Percentiles rank a stretch among this genome's conserved stretches.
phyloP scores from a whole-genome alignment of 257 asterid genomes.

The Fraxinus pennsylvanica region DNA sequence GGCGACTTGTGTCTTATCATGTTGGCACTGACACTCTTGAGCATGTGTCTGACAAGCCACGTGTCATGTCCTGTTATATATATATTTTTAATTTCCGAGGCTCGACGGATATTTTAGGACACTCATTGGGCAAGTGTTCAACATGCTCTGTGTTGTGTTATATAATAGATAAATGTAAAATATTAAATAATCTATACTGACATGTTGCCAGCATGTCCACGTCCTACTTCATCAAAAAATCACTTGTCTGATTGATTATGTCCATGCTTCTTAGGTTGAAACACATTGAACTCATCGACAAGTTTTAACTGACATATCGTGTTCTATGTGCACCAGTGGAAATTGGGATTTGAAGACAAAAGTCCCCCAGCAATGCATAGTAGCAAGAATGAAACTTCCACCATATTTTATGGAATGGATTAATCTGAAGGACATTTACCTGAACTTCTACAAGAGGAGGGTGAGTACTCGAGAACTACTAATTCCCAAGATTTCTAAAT shows the following conservation, averaged over 20 bases:
- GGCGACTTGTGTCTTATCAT: too few species aligned
- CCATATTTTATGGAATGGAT: conserved; percentile 91
- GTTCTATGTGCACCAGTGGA: conserved; percentile 54
- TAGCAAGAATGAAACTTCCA: conserved; percentile 68
- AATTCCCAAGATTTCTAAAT: background rate
- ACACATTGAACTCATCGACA: background rate
- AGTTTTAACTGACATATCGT: conserved; percentile 25
- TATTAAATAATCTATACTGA: too few species aligned
- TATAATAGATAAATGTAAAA: too few species aligned
- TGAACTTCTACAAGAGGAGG: conserved; percentile 79
- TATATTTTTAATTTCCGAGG: too few species aligned
- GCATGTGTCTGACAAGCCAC: too few species aligned
- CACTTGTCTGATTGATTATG: background rate
- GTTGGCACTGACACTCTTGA: too few species aligned
- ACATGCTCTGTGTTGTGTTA: too few species aligned
- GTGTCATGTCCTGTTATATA: too few species aligned
- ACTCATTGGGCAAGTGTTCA: too few species aligned
- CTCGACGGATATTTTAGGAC: too few species aligned
- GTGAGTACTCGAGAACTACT: conserved; percentile 42
- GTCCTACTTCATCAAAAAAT: background rate
- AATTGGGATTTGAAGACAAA: conserved; percentile 97
- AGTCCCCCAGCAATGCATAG: conserved; percentile 83
- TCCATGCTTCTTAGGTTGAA: background rate
- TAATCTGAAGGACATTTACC: conserved; percentile 82
- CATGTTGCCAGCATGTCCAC: background rate